These are phyloP conservation scores for Sporothrix sp. DNA, from an alignment of 2,329 filamentous ascomycete species.

Conservation along the genomic window DNA sequence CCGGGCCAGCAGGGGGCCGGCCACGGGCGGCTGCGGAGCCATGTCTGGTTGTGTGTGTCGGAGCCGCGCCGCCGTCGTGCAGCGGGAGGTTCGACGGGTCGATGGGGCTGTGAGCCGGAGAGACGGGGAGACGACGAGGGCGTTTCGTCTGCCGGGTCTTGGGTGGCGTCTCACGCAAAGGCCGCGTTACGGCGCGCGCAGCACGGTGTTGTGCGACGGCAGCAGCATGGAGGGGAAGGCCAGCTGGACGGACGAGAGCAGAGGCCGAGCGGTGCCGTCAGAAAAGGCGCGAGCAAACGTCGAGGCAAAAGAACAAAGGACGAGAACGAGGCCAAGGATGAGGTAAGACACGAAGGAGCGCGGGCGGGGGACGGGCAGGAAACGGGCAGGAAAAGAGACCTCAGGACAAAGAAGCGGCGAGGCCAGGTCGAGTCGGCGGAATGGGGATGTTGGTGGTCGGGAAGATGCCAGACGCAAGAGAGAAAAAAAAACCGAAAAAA, in stretches of 20 bases:
- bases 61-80: too few species aligned
- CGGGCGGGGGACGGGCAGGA: neutral
- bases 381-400: neutral
- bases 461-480: neutral
- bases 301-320: too few species aligned
- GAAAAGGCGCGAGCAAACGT: too few species aligned
- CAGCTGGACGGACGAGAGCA: neutral
- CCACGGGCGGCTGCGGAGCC: slow-evolving; percentile 4
- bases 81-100: too few species aligned
- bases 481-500: neutral
- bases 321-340: too few species aligned
- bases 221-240: slow-evolving; percentile 13
- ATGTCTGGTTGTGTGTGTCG: slow-evolving; percentile 4
- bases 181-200: slow-evolving; percentile 16
- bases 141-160: too few species aligned
- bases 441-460: neutral
- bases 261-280: too few species aligned
- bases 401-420: neutral
- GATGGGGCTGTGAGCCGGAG: too few species aligned
- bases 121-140: too few species aligned
- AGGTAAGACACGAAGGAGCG: too few species aligned
- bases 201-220: slow-evolving; percentile 10
- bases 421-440: neutral
- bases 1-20: slow-evolving; percentile 12
- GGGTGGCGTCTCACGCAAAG: slow-evolving; percentile 10